Conservation (phyloP, 2,329 filamentous ascomycete genomes). For the Diplodia intermedia region DNA sequence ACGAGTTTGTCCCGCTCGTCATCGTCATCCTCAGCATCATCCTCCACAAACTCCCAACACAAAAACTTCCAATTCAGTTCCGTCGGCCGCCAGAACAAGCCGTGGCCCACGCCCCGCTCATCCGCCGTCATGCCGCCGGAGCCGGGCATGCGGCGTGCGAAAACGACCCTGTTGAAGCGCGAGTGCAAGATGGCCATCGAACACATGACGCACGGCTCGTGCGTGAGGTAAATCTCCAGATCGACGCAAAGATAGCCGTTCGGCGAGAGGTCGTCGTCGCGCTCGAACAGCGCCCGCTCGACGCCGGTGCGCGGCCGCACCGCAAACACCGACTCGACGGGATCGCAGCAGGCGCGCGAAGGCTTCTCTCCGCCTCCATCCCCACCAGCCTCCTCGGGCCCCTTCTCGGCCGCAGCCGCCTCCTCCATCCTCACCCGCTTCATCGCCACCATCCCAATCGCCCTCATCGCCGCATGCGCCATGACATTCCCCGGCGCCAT, state of each 20-base stretch:
- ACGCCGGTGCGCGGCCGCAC: constrained; percentile 72
- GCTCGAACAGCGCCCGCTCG: constrained; percentile 67
- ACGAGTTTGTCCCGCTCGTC: not conserved
- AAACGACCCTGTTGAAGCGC: constrained; percentile 84
- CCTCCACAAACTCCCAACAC: constrained; percentile 73
- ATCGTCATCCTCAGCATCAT: constrained; percentile 24
- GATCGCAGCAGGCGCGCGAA: constrained; percentile 6
- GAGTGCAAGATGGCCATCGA: constrained; percentile 96
- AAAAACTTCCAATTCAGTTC: constrained; percentile 88
- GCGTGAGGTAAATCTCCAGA: constrained; percentile 90
- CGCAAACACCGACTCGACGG: constrained; percentile 59
- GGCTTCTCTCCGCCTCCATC: not conserved
- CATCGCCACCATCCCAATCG: constrained; percentile 80
- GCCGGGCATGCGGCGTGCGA: constrained; percentile 76
- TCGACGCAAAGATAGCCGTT: constrained; percentile 94
- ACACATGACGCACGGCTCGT: constrained; percentile 96
- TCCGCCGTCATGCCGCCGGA: constrained; percentile 87
- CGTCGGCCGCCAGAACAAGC: constrained; percentile 68
- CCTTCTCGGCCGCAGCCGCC: not conserved
- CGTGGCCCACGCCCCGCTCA: constrained; percentile 54
- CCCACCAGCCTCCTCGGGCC: constrained; percentile 32
- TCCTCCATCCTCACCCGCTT: constrained; percentile 53
- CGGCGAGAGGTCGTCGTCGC: constrained; percentile 62
- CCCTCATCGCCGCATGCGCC: constrained; percentile 78
- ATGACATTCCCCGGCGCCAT: constrained; percentile 74